Evolutionary conservation across 2,329 filamentous ascomycete species (phyloP).

Genomic region (Colletotrichum eremochloae): DNA sequence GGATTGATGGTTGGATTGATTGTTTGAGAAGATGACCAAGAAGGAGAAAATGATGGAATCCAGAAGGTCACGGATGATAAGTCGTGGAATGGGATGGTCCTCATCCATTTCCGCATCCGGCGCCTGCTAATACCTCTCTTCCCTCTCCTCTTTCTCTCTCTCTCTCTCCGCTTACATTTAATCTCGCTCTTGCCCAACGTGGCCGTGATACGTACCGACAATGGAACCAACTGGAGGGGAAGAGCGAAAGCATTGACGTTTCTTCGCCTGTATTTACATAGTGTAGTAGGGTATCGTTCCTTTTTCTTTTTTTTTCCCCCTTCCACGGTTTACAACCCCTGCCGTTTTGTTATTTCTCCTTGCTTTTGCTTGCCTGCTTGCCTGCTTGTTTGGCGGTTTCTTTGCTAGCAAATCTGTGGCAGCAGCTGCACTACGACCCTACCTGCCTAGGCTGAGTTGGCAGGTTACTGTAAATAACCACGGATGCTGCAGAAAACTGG

Average conservation of each 20-base stretch:
- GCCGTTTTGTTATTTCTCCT: conserved; percentile 7
- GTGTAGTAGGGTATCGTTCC: no score
- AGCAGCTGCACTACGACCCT: background rate
- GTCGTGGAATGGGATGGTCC: background rate
- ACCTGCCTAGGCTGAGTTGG: no score
- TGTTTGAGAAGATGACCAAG: no score
- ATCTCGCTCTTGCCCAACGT: background rate
- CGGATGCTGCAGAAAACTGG: background rate
- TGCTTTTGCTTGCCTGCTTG: conserved; percentile 5
- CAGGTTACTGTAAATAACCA: no score
- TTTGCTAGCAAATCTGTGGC: no score
- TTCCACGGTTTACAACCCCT: conserved; percentile 1
- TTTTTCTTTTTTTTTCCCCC: background rate
- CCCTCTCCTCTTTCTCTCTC: background rate
- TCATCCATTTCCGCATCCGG: background rate
- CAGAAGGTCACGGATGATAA: background rate
- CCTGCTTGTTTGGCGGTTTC: background rate
- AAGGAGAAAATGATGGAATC: no score
- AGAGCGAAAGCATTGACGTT: background rate
- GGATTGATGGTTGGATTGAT: no score
- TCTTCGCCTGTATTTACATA: background rate
- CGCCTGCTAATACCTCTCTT: background rate
- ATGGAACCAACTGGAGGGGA: background rate
- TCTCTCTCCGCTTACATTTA: no score
- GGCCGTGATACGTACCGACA: background rate